Base-by-base conservation (phyloP, 2,329 filamentous ascomycete genomes). In the Ophiocordyceps camponoti-rufipedis region DNA sequence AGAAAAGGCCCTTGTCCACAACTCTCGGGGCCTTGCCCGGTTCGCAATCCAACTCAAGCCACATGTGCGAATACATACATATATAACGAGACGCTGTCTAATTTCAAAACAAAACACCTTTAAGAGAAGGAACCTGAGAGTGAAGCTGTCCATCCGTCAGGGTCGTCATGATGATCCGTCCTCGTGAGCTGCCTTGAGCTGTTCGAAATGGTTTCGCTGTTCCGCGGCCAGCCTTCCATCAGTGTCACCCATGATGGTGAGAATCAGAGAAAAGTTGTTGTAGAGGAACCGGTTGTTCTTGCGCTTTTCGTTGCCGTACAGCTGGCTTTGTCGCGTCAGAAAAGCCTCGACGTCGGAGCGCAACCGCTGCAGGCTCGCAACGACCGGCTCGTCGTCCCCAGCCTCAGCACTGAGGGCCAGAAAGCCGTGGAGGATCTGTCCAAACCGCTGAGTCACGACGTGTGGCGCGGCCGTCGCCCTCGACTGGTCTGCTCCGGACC, bases 211-310 rank as follows among this genome's bases (percentile, higher is more conserved):
- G 52, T 69, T 70, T 62, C 80, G 80, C 60, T 89, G 79, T 56
- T 94, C 87, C 23, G 68, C 65, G 1, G 82, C 76, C 55, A 89
- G 60, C 59, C 84, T 85, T 4, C 85, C 85, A 11, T 72, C 70
- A 5, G 77, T 72, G 54, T 89, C 82, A 56, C 82, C 78, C 51
- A 98, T 83, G 50, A 98, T 95, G 11, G 91, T 95, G 55, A 86
- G 70, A n/a, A 98, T 75, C 51, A 98, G 69, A 45, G 85, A 93
- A 62, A 94, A 96, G 61, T 98, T 98, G 59, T 96, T 98, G 58
- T 84, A 91, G 55, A 98, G 62, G 58, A 96, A 96, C 41, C 91
- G 71, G 53, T 89, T 82, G 52, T 82, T 72, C 65, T 93, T 93
- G 57, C 85, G 76, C 50, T 75, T 72, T 55, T 94, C 89, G 1